A percentile compares a stretch with the other conserved stretches of the same genome.
Conservation (phyloP, 176 grass and related monocot species). For the Carex pumila region DNA sequence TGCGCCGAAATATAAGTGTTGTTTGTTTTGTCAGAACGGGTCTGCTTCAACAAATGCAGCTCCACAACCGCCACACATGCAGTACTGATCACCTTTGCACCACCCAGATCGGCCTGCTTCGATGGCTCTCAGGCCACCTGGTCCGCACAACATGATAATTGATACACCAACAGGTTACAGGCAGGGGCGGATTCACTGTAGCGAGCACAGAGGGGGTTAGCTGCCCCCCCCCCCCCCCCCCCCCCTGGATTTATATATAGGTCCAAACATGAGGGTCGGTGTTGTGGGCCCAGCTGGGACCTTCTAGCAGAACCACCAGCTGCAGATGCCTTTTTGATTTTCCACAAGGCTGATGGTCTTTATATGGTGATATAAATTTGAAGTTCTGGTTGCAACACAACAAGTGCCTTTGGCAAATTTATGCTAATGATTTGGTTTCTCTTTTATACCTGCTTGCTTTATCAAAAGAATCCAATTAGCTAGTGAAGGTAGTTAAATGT, state of each 20-base stretch:
- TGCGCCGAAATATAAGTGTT: no score
- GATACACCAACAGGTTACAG: constrained; percentile 16
- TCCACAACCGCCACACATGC: constrained; percentile 16
- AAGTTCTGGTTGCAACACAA: not conserved
- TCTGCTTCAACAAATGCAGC: constrained; percentile 14
- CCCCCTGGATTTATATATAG: not conserved
- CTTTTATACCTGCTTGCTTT: not conserved
- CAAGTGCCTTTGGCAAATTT: not conserved
- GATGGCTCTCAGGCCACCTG: constrained; percentile 20
- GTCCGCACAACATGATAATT: constrained; percentile 3
- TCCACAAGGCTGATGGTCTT: not conserved
- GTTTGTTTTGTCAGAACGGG: no score
- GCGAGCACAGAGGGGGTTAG: no score
- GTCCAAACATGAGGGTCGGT: constrained; percentile 6
- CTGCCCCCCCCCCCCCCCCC: no score
- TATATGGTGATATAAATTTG: constrained; percentile 15
- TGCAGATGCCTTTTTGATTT: not conserved
- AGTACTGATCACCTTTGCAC: constrained; percentile 14
- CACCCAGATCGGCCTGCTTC: constrained; percentile 20
- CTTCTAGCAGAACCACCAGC: constrained; percentile 19
- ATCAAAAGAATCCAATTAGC: not conserved
- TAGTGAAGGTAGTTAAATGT: no score
- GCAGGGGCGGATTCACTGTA: no score
- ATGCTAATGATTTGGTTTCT: constrained; percentile 6
- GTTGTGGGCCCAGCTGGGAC: constrained; percentile 5